Base-by-base conservation (phyloP, 1,284 basidiomycete species). In the Quambalaria eucalypti region DNA sequence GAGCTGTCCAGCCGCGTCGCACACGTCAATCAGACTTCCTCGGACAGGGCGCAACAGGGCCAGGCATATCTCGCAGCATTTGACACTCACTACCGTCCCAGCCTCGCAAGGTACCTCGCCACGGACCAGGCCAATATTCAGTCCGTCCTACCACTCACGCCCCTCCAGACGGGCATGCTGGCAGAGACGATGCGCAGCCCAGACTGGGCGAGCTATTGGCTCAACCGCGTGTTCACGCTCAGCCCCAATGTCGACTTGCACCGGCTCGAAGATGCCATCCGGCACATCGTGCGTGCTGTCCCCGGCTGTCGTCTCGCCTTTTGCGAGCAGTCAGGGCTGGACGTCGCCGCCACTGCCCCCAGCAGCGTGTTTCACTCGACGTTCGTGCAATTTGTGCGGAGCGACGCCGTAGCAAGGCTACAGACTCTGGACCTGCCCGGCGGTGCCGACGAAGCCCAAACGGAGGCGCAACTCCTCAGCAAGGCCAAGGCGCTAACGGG, bases 91-190 rank as follows among this genome's bases (percentile, higher is more conserved):
- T 57, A 54, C 51, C 57, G 60, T 7, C 54, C 54, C 25, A 46
- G 56, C 8, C 51, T 66, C 1, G 8, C 12, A 5, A 25, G 19
- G 16, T 9, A 48, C 16, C 51, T 53, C 26, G 19, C 31, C 9
- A 36, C 40, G 8, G 9, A 21, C 1, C 40, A 28, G 6, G 28
- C 23, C 16, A 23, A 46, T 23, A 44, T 56, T 7, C 52, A 39
- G 23, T 9, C 33, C 9, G 47, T 71, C 12, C 51, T 69, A 9
- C 71, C 71, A 0, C 57, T 58, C 42, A 69, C 68, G 4, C 57
- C 66, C 4, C 39, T 71, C 16, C 71, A 74, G 48, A 62, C 68
- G 51, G 66, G 68, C 14, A 70, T 74, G 68, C 64, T 74, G n/a
- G 61, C 65, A 28, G 71, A 74, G 55, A 68, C 61, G 12, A 54